Conservation (phyloP, 1,284 basidiomycete species). For the Nidula niveotomentosa region DNA sequence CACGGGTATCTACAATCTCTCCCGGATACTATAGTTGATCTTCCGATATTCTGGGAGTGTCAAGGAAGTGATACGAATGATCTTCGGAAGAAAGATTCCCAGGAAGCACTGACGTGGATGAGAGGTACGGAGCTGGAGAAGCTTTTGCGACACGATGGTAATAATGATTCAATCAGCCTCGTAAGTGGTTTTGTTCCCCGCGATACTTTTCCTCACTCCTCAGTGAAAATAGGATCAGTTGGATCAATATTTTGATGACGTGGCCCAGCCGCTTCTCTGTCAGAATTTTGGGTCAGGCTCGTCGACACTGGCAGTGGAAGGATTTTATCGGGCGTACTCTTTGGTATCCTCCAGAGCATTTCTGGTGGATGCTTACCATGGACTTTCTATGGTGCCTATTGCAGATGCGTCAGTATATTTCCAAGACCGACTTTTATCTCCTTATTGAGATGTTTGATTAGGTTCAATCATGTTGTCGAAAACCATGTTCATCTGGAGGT, state of each 20-base stretch:
- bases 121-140: constrained; percentile 44
- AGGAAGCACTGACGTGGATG: constrained; percentile 42
- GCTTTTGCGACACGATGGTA: constrained; percentile 17
- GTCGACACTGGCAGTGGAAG: constrained; percentile 34
- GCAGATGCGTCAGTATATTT: constrained; percentile 73
- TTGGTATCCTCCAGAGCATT: constrained; percentile 89
- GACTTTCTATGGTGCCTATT: constrained; percentile 85
- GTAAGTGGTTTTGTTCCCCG: no score
- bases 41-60: constrained; percentile 65
- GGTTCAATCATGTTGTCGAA: constrained; percentile 81
- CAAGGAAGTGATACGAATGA: constrained; percentile 16
- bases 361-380: constrained; percentile 84
- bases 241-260: constrained; percentile 42
- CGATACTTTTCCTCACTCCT: no score
- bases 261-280: constrained; percentile 26
- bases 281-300: constrained; percentile 9
- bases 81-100: constrained; percentile 29
- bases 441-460: constrained; percentile 21
- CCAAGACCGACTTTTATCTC: constrained; percentile 1
- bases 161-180: constrained; percentile 16
- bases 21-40: constrained; percentile 47
- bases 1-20: constrained; percentile 68
- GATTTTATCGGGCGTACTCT: constrained; percentile 72
- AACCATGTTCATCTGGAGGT: constrained; percentile 82
- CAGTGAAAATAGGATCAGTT: constrained; percentile 29